These are phyloP conservation scores for Tetrahymena elliotti DNA, from an alignment of 73 alveolate species.

Conservation along the genomic window DNA sequence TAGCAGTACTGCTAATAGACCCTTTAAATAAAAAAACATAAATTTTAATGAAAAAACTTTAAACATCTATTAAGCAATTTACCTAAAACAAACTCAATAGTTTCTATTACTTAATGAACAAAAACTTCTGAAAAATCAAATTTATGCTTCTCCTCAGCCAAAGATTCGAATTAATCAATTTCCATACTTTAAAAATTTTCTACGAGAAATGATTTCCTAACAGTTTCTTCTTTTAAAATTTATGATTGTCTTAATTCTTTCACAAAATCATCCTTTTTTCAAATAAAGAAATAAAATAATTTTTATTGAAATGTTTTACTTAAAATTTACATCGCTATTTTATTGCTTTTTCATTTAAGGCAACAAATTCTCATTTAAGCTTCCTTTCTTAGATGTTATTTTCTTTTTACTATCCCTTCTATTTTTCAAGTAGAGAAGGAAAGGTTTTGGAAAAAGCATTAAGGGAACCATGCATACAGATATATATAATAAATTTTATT, in stretches of 20 bases:
- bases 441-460: conserved; percentile 89
- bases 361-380: not conserved
- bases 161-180: conserved; percentile 2
- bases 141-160: conserved; percentile 39
- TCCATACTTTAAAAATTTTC: conserved; percentile 4
- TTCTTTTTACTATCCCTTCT: conserved; percentile 23
- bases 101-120: conserved; percentile 85
- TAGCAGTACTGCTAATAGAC: conserved; percentile 95
- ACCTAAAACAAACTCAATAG: conserved; percentile 94
- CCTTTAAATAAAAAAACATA: conserved; percentile 4
- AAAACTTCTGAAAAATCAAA: conserved; percentile 69
- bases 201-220: conserved; percentile 27
- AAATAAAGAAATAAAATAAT: no score
- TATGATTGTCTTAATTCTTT: not conserved
- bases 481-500: conserved; percentile 52
- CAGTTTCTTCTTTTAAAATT: conserved; percentile 7
- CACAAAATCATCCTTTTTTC: conserved; percentile 22
- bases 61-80: conserved; percentile 5
- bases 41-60: not conserved
- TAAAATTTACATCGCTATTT: not conserved
- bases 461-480: conserved; percentile 80
- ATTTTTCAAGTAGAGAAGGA: conserved; percentile 36
- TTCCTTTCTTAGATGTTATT: not conserved
- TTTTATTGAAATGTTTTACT: no score
- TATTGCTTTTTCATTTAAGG: not conserved